These are phyloP conservation scores for Sphenostylis stenocarpa DNA, from an alignment of 306 rosid genomes.

Conservation along the genomic window DNA sequence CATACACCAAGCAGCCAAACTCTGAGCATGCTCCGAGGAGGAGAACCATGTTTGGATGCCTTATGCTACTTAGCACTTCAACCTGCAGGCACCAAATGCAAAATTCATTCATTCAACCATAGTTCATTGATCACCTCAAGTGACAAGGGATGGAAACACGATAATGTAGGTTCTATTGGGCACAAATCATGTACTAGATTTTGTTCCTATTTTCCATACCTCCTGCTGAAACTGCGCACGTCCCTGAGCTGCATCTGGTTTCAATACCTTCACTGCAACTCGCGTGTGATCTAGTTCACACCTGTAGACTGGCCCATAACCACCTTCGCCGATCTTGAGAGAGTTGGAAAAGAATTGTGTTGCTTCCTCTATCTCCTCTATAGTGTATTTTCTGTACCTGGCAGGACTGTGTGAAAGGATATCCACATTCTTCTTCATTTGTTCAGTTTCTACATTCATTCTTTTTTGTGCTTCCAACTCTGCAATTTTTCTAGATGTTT, in stretches of 20 bases:
- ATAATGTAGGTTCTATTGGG: not conserved
- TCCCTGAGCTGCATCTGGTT: constrained; percentile 84
- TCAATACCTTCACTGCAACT: constrained; percentile 76
- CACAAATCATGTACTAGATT: not conserved
- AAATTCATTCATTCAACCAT: constrained; percentile 13
- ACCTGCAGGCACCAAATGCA: constrained; percentile 46
- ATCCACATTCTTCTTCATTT: constrained; percentile 23
- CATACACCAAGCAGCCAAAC: constrained; percentile 80
- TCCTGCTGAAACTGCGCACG: constrained; percentile 79
- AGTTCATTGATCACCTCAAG: constrained; percentile 1
- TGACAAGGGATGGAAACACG: not conserved
- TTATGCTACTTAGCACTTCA: constrained; percentile 73
- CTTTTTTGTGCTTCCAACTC: constrained; percentile 67
- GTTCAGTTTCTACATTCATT: constrained; percentile 47
- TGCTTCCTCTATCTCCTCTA: constrained; percentile 75
- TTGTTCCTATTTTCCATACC: constrained; percentile 37
- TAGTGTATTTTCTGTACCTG: constrained; percentile 65
- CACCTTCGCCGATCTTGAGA: constrained; percentile 85
- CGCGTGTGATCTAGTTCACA: constrained; percentile 75
- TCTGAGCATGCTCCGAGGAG: constrained; percentile 93
- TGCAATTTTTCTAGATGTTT: constrained; percentile 57
- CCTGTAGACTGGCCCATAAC: constrained; percentile 79
- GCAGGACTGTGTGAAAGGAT: constrained; percentile 16
- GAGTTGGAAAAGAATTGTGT: constrained; percentile 46
- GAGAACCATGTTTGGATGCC: constrained; percentile 96